Evolutionary conservation across 208 protist species (phyloP).

Genomic region (Naegleria lovaniensis): DNA sequence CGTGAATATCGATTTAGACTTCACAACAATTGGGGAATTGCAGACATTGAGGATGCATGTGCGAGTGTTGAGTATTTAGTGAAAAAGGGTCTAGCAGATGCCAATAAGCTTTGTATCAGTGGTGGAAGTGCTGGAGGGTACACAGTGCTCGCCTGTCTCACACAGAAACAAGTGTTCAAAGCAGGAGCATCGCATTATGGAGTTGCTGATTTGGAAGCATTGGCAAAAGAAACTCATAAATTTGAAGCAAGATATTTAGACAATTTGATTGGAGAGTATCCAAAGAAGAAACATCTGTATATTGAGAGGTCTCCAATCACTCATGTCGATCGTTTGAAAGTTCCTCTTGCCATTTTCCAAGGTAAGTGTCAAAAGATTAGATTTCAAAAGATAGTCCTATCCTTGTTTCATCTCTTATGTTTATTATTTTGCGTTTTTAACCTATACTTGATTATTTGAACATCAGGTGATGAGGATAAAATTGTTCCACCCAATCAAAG

Average conservation of each 20-base stretch:
- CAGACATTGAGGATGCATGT: slow-evolving; percentile 41
- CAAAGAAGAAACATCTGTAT: slow-evolving; percentile 33
- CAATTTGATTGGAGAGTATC: slow-evolving; percentile 38
- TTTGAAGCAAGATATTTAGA: slow-evolving; percentile 43
- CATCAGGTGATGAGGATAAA: slow-evolving; percentile 45
- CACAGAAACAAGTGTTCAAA: slow-evolving; percentile 29
- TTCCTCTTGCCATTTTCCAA: slow-evolving; percentile 43
- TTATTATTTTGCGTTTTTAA: too few relatives aligned
- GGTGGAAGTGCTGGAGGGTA: slow-evolving; percentile 44
- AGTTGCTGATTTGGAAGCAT: slow-evolving; percentile 37
- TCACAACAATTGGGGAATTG: slow-evolving; percentile 39
- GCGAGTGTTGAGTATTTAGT: slow-evolving; percentile 31
- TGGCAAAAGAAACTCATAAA: slow-evolving; percentile 49
- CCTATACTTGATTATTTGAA: too few relatives aligned
- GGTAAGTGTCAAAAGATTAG: too few relatives aligned
- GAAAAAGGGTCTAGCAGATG: slow-evolving; percentile 26
- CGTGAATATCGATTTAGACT: slow-evolving; percentile 38
- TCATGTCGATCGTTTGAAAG: slow-evolving; percentile 28
- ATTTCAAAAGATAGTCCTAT: too few relatives aligned
- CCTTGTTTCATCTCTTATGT: too few relatives aligned
- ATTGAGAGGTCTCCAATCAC: slow-evolving; percentile 43
- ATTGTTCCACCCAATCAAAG: slow-evolving; percentile 47
- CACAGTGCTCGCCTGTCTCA: slow-evolving; percentile 40
- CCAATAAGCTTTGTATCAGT: slow-evolving; percentile 34
- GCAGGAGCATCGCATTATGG: slow-evolving; percentile 42